phyloP scores from a whole-genome alignment of 2,329 filamentous ascomycete species.

The Verticillium zaregamsianum region DNA sequence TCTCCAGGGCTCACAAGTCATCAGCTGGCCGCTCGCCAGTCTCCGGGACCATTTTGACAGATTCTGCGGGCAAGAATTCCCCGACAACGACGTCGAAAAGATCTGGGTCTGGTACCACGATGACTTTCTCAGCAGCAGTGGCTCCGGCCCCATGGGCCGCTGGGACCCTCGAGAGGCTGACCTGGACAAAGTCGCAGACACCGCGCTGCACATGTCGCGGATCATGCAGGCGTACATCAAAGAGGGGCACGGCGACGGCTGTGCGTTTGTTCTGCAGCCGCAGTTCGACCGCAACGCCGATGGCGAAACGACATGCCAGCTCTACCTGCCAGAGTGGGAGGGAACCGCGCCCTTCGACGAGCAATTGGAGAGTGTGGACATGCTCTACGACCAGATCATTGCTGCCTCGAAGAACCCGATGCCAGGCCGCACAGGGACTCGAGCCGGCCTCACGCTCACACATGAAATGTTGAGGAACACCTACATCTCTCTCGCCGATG shows the following conservation, averaged over 20 bases:
- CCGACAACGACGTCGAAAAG: not conserved
- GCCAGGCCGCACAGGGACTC: not conserved
- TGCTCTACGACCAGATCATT: not conserved
- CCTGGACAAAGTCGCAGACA: not conserved
- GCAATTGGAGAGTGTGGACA: not conserved
- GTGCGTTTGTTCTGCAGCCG: constrained; percentile 11
- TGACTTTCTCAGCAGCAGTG: constrained; percentile 1
- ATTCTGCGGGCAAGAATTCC: not conserved
- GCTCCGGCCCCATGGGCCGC: not conserved
- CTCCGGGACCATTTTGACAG: not conserved
- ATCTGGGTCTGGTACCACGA: constrained; percentile 8
- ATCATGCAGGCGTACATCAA: constrained; percentile 4
- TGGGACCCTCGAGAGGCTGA: not conserved
- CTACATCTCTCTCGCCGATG: not conserved
- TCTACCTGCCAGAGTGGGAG: not conserved
- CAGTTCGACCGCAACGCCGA: not conserved
- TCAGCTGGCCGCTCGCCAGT: not conserved
- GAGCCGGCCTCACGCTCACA: not conserved
- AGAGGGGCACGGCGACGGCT: constrained; percentile 1
- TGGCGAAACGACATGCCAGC: not conserved
- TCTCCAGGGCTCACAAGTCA: not conserved
- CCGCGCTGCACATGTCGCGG: constrained; percentile 1
- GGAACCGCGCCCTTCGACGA: not conserved
- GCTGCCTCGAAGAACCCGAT: not conserved
- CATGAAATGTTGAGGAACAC: constrained; percentile 4